These are phyloP conservation scores for Puccinia sorghi DNA, from an alignment of 1,284 basidiomycete genomes.

Conservation along the genomic window DNA sequence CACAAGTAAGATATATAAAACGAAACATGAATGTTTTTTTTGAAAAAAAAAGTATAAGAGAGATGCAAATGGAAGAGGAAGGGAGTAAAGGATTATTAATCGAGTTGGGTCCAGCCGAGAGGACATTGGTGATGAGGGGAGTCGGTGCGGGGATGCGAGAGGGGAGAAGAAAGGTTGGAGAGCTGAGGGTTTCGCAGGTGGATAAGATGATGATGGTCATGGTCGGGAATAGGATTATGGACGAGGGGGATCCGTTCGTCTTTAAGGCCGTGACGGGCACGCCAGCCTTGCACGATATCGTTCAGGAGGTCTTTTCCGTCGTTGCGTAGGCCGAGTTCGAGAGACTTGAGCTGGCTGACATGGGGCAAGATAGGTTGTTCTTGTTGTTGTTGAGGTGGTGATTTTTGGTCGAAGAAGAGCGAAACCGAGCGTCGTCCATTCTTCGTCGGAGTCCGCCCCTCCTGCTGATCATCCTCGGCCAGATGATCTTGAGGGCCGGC, in stretches of 20 bases:
- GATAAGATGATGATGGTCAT: background rate
- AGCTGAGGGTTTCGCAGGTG: too few relatives aligned
- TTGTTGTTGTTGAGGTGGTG: background rate
- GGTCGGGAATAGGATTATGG: too few relatives aligned
- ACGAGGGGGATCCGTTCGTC: conserved; percentile 25
- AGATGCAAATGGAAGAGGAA: too few relatives aligned
- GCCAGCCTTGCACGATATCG: conserved; percentile 32
- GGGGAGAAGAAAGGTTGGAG: too few relatives aligned
- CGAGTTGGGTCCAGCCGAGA: background rate
- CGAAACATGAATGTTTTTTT: too few relatives aligned
- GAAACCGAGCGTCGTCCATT: conserved; percentile 13
- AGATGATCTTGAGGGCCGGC: too few relatives aligned
- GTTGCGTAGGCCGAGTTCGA: conserved; percentile 4
- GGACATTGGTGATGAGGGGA: too few relatives aligned
- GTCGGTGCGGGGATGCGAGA: too few relatives aligned
- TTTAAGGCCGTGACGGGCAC: conserved; percentile 6
- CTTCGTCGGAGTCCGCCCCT: background rate
- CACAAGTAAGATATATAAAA: too few relatives aligned
- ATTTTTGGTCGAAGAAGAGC: background rate
- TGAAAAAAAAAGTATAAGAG: too few relatives aligned
- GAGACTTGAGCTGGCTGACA: background rate
- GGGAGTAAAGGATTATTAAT: too few relatives aligned
- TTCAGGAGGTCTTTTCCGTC: conserved; percentile 28
- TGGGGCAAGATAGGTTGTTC: background rate
- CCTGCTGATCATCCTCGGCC: too few relatives aligned